Conservation (phyloP, 1,139 yeast species). For the Sugiyamaella pinicola region DNA sequence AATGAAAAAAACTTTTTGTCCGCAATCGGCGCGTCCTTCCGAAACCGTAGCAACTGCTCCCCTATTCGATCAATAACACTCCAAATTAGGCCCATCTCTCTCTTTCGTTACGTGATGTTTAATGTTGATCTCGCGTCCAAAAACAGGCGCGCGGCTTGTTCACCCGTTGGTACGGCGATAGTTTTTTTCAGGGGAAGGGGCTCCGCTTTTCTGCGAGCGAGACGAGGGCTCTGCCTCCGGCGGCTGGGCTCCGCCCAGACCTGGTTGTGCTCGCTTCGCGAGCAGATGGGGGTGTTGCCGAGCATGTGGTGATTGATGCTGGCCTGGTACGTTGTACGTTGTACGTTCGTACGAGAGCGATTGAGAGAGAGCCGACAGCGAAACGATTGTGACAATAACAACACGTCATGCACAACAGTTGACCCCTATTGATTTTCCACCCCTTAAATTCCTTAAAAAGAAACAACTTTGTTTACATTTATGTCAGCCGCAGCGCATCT, state of each 20-base stretch:
- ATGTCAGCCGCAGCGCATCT: too few species aligned
- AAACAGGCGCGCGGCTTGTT: background rate
- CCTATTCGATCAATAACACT: background rate
- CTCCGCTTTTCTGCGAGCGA: too few species aligned
- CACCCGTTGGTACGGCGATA: background rate
- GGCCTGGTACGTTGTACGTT: too few species aligned
- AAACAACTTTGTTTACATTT: too few species aligned
- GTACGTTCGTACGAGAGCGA: too few species aligned
- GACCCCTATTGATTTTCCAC: too few species aligned
- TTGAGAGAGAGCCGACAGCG: background rate
- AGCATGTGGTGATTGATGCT: background rate
- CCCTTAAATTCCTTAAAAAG: too few species aligned
- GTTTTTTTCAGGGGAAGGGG: background rate
- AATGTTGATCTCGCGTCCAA: background rate
- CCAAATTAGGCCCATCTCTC: background rate
- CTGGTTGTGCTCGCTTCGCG: slow-evolving; percentile 3
- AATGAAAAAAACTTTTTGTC: background rate
- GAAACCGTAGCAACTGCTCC: background rate
- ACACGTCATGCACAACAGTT: too few species aligned
- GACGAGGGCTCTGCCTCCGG: slow-evolving; percentile 7
- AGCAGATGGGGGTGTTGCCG: background rate
- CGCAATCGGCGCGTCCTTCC: background rate
- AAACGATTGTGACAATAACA: too few species aligned
- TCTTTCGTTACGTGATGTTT: too few species aligned
- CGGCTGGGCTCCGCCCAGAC: slow-evolving; percentile 12